Evolutionary conservation across 306 rosid genomes (phyloP).

Genomic region (Carpinus viminea): DNA sequence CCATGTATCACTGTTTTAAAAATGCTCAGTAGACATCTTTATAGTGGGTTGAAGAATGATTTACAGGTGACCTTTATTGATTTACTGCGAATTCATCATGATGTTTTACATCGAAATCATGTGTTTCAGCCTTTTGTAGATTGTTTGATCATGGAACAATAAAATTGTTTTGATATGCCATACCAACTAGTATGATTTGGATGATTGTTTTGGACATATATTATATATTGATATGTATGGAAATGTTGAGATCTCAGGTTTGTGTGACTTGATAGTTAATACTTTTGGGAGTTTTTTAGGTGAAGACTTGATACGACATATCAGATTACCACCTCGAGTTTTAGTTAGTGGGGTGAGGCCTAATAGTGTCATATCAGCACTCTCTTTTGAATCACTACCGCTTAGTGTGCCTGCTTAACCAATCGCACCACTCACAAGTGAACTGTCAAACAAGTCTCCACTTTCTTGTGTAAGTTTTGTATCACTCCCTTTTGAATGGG

Average conservation of each 20-base stretch:
- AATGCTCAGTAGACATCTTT: conserved; percentile 58
- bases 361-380: neutral
- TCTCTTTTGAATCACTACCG: neutral
- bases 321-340: neutral
- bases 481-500: neutral
- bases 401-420: neutral
- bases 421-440: neutral
- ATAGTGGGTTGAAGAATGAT: conserved; percentile 49
- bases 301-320: neutral
- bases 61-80: conserved; percentile 58
- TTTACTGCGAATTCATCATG: neutral
- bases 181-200: neutral
- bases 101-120: neutral
- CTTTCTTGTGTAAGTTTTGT: neutral
- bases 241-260: neutral
- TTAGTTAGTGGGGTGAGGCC: neutral
- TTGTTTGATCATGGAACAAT: neutral
- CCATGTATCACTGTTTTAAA: conserved; percentile 75
- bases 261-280: too few relatives aligned
- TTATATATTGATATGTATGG: neutral
- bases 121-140: conserved; percentile 9
- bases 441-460: neutral
- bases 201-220: neutral
- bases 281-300: too few relatives aligned
- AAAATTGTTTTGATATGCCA: neutral